Evolutionary conservation across 805 yeast genomes (phyloP).

Genomic region (Diddensiella caesifluorescens): DNA sequence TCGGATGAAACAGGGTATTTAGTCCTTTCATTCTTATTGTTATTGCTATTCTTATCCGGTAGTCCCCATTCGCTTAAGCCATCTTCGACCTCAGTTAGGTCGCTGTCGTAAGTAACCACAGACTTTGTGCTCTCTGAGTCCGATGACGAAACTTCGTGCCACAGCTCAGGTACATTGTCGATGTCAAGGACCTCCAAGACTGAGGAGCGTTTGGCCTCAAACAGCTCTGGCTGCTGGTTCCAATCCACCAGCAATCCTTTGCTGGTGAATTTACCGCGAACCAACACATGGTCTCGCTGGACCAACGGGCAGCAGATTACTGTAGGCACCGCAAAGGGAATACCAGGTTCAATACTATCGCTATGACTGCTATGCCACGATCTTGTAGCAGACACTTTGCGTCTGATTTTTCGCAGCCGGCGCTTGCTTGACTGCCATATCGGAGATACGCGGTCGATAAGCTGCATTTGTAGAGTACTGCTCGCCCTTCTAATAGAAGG

Average conservation of each 20-base stretch:
- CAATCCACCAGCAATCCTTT: constrained; percentile 5
- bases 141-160: constrained; percentile 1
- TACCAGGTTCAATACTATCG: background rate
- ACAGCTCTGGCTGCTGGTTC: constrained; percentile 7
- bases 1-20: background rate
- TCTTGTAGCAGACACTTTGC: background rate
- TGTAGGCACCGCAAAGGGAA: background rate
- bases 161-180: background rate
- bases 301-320: constrained; percentile 3
- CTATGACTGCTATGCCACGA: too few species aligned
- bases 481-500: too few species aligned
- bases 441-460: background rate
- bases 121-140: background rate
- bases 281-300: constrained; percentile 4
- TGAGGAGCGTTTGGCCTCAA: constrained; percentile 3
- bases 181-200: background rate
- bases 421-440: constrained; percentile 3
- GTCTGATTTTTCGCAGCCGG: constrained; percentile 1
- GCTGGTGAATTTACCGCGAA: constrained; percentile 8
- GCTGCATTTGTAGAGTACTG: constrained; percentile 2
- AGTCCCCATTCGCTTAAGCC: constrained; percentile 30
- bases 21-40: constrained; percentile 19
- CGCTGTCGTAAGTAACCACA: constrained; percentile 5
- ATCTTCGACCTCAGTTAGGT: constrained; percentile 20
- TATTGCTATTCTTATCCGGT: too few species aligned